A percentile compares a stretch with the other conserved stretches of the same genome.
These are phyloP conservation scores for Chytriomyces hyalinus DNA, from an alignment of 192 early-diverging fungal species.

Conservation along the genomic window DNA sequence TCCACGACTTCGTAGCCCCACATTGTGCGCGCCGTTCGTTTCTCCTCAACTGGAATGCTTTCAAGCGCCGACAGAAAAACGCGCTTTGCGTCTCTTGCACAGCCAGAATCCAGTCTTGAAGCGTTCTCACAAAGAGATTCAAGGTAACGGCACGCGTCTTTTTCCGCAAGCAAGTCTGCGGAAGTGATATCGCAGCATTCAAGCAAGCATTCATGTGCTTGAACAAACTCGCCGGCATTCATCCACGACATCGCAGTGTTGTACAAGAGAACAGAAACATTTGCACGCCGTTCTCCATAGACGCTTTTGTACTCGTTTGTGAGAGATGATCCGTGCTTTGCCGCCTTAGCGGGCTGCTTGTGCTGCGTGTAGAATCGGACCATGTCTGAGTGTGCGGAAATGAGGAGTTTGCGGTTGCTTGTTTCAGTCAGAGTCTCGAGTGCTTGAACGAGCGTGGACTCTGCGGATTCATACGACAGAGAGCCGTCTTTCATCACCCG, in stretches of 20 bases:
- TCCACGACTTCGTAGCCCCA: too few relatives aligned
- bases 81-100: background rate
- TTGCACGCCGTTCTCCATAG: background rate
- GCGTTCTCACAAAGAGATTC: background rate
- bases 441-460: background rate
- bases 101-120: background rate
- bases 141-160: background rate
- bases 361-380: background rate
- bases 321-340: background rate
- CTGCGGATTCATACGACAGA: too few relatives aligned
- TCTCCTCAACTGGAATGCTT: too few relatives aligned
- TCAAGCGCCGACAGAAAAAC: background rate
- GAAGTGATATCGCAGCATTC: background rate
- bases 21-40: too few relatives aligned
- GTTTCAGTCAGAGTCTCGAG: background rate
- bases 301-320: background rate
- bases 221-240: background rate
- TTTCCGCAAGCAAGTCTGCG: too few relatives aligned
- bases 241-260: background rate
- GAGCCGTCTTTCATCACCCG: too few relatives aligned
- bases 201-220: background rate
- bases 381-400: background rate
- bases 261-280: background rate
- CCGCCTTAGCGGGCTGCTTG: background rate
- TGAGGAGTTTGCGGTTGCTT: background rate